phyloP scores from a whole-genome alignment of 768 basidiomycete genomes.

The Leccinum subgranulosum region DNA sequence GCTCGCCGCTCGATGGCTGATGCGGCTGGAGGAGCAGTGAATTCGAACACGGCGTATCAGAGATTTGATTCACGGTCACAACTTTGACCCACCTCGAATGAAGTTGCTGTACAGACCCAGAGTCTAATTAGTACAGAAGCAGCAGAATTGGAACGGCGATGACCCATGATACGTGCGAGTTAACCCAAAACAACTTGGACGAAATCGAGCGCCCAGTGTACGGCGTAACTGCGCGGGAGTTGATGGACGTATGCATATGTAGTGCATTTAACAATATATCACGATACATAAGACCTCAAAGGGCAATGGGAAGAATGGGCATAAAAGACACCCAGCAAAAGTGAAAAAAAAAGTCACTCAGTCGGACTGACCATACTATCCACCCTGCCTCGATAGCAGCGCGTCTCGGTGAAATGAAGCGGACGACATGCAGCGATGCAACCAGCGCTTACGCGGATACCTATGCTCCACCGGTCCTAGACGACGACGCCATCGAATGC shows the following conservation, averaged over 20 bases:
- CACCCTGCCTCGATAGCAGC: background rate
- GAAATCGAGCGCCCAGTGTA: too few species aligned
- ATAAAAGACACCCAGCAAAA: background rate
- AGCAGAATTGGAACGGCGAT: background rate
- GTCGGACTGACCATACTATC: background rate
- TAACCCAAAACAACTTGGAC: too few species aligned
- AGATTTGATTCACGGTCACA: too few species aligned
- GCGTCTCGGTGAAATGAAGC: background rate
- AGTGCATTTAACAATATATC: too few species aligned
- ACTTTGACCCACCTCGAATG: too few species aligned
- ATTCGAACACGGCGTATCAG: too few species aligned
- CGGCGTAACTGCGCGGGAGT: too few species aligned
- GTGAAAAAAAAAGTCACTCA: background rate
- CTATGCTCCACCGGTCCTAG: background rate
- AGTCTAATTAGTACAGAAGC: too few species aligned
- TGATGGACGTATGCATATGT: too few species aligned
- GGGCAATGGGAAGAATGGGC: background rate
- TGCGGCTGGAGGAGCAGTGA: background rate
- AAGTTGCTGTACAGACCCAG: background rate
- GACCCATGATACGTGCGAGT: too few species aligned
- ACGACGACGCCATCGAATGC: constrained; percentile 35
- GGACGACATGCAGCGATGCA: background rate
- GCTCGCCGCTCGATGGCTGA: background rate
- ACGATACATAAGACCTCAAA: too few species aligned
- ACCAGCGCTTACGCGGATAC: background rate